Conservation (phyloP, 2,329 filamentous ascomycete species). For the Endothia cerciana region DNA sequence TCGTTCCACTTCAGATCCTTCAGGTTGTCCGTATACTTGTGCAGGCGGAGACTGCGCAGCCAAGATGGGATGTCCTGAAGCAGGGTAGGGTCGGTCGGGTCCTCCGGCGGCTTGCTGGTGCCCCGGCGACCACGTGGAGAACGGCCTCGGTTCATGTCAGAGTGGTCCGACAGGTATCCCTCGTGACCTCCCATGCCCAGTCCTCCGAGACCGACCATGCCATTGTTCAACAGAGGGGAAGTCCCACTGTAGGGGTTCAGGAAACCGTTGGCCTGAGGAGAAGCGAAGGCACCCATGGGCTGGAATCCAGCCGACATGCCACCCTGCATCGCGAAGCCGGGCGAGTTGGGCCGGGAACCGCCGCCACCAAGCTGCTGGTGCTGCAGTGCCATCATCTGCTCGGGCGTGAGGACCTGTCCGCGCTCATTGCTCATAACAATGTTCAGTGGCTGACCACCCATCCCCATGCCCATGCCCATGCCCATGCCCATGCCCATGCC, state of each 20-base stretch:
- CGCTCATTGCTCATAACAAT: conserved; percentile 95
- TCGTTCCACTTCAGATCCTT: conserved; percentile 98
- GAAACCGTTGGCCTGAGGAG: conserved; percentile 94
- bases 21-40: conserved; percentile 98
- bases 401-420: conserved; percentile 82
- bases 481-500: conserved; percentile 13
- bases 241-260: conserved; percentile 82
- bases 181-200: conserved; percentile 72
- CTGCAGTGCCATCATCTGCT: conserved; percentile 83
- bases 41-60: conserved; percentile 90
- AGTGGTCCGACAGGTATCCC: conserved; percentile 92
- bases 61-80: conserved; percentile 95
- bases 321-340: conserved; percentile 79
- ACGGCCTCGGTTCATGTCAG: conserved; percentile 85
- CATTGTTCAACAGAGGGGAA: conserved; percentile 71
- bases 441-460: conserved; percentile 58
- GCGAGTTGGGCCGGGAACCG: conserved; percentile 83
- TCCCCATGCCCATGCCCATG: conserved; percentile 10
- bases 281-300: conserved; percentile 73
- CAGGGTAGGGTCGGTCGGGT: conserved; percentile 87
- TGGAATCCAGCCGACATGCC: conserved; percentile 50
- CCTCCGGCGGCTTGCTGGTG: conserved; percentile 96
- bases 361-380: conserved; percentile 57
- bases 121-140: conserved; percentile 91
- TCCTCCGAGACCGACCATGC: conserved; percentile 69